These are phyloP conservation scores for Tricholoma sp. DNA, from an alignment of 768 basidiomycete species.

Conservation along the genomic window DNA sequence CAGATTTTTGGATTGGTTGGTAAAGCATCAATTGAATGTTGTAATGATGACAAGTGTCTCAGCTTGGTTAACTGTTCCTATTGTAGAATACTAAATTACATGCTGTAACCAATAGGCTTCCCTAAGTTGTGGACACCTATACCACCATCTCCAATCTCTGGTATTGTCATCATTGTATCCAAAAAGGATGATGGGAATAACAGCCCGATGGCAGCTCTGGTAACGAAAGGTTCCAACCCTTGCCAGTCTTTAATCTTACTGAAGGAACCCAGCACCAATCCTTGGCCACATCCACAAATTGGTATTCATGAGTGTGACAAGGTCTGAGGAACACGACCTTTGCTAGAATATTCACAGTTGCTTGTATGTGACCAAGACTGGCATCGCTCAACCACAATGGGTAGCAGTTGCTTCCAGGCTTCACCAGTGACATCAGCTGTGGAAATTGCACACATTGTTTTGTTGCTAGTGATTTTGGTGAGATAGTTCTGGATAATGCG, in stretches of 20 bases:
- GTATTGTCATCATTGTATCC: slow-evolving; percentile 25
- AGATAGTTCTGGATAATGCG: background rate
- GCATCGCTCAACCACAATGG: slow-evolving; percentile 47
- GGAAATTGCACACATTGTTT: slow-evolving; percentile 9
- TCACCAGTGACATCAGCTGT: slow-evolving; percentile 28
- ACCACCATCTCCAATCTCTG: background rate
- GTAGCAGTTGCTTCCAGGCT: slow-evolving; percentile 50
- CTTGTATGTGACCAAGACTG: slow-evolving; percentile 44
- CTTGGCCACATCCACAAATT: slow-evolving; percentile 50
- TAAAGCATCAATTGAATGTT: background rate
- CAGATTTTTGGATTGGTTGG: background rate
- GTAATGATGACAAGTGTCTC: background rate
- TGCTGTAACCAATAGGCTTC: no score
- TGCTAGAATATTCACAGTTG: slow-evolving; percentile 42
- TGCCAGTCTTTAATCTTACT: slow-evolving; percentile 34
- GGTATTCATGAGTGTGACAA: slow-evolving; percentile 32
- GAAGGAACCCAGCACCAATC: slow-evolving; percentile 34
- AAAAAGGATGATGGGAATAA: slow-evolving; percentile 49
- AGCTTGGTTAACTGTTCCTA: background rate
- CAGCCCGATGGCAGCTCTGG: slow-evolving; percentile 47
- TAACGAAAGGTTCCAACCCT: slow-evolving; percentile 36
- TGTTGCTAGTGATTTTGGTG: background rate
- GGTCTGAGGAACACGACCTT: slow-evolving; percentile 31
- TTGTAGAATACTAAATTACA: background rate
- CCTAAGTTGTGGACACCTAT: background rate